phyloP scores from a whole-genome alignment of 2,329 filamentous ascomycete species.

The Penicillium olsonii region DNA sequence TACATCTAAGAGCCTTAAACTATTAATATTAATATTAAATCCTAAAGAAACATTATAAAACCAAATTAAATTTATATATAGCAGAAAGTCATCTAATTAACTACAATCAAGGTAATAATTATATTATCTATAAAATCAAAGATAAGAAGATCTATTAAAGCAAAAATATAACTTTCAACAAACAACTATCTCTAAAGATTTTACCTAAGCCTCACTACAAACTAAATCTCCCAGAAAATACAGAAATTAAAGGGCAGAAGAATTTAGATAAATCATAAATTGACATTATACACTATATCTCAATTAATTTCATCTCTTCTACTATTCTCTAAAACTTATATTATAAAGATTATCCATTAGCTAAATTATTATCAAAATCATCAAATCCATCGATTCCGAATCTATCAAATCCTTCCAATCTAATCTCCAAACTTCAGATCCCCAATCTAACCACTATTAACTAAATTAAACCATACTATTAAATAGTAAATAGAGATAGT shows the following conservation, averaged over 20 bases:
- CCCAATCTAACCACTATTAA: no score
- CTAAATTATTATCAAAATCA: no score
- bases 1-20: neutral
- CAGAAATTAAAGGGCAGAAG: neutral
- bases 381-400: no score
- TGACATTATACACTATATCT: no score
- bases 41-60: neutral
- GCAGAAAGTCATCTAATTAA: neutral
- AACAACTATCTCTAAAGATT: neutral
- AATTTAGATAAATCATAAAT: no score
- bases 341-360: no score
- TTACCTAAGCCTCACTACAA: neutral
- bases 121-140: neutral
- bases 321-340: no score
- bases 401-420: no score
- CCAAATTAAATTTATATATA: neutral
- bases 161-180: neutral
- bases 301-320: no score
- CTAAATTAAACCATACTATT: no score
- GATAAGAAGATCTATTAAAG: neutral
- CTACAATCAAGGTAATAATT: neutral
- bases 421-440: no score
- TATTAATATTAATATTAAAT: neutral
- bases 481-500: no score
- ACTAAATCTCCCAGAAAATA: neutral